A percentile compares a stretch with the other conserved stretches of the same genome.
Evolutionary conservation across 2,329 filamentous ascomycete genomes (phyloP).

Genomic region (Botrytis medusae): DNA sequence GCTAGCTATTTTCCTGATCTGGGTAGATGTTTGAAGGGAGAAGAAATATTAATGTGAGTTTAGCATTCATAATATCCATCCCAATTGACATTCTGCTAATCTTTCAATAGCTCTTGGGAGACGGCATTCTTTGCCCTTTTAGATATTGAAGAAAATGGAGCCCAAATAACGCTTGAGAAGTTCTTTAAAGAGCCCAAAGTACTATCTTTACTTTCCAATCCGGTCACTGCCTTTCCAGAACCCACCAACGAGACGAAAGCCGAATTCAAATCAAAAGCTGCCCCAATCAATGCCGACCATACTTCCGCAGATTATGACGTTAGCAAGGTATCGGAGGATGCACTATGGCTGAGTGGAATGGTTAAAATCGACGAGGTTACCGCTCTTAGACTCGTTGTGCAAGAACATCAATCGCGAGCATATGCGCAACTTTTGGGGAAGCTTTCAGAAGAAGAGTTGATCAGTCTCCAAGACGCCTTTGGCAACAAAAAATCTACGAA

Average conservation of each 20-base stretch:
- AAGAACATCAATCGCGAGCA: constrained; percentile 83
- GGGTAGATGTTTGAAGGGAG: constrained; percentile 79
- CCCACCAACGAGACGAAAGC: constrained; percentile 63
- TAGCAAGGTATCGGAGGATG: constrained; percentile 78
- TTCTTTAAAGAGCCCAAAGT: constrained; percentile 74
- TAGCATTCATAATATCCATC: neutral
- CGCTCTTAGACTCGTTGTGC: constrained; percentile 74
- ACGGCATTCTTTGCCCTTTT: constrained; percentile 55
- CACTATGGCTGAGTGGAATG: constrained; percentile 80
- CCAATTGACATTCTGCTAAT: constrained; percentile 1
- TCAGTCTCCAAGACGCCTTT: constrained; percentile 72
- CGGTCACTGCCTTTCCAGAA: constrained; percentile 65
- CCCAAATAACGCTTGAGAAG: constrained; percentile 54
- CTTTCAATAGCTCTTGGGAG: constrained; percentile 57
- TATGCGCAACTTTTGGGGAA: constrained; percentile 68
- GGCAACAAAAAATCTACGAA: constrained; percentile 62
- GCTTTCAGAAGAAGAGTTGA: constrained; percentile 74
- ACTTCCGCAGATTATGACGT: constrained; percentile 69
- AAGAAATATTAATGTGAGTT: constrained; percentile 74
- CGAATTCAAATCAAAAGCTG: constrained; percentile 79
- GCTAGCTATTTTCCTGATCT: constrained; percentile 78
- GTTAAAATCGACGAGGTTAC: constrained; percentile 76
- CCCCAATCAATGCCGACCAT: constrained; percentile 79
- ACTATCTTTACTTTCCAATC: constrained; percentile 65
- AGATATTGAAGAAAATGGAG: constrained; percentile 58